Conservation (phyloP, 1,284 basidiomycete species). For the Cutaneotrichosporon mucoides region DNA sequence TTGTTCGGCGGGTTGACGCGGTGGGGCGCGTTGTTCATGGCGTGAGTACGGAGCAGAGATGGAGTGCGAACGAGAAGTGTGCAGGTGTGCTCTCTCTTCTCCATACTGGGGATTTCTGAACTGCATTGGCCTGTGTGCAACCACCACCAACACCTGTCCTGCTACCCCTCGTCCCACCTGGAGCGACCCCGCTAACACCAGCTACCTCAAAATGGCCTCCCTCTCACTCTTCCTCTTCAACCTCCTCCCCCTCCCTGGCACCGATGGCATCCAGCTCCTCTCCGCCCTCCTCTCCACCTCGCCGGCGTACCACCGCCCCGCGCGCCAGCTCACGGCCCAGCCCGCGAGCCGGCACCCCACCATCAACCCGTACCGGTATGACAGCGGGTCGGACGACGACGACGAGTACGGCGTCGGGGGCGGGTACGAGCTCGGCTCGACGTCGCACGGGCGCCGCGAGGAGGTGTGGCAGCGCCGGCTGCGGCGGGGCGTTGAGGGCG, state of each 20-base stretch:
- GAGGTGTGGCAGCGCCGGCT: slow-evolving; percentile 28
- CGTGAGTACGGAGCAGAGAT: slow-evolving; percentile 22
- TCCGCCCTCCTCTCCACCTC: slow-evolving; percentile 16
- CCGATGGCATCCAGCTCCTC: slow-evolving; percentile 43
- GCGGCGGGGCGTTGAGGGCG: slow-evolving; percentile 26
- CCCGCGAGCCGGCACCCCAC: slow-evolving; percentile 16
- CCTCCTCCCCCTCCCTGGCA: slow-evolving; percentile 41
- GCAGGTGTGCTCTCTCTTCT: no score
- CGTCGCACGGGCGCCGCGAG: slow-evolving; percentile 18
- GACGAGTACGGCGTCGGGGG: slow-evolving; percentile 27
- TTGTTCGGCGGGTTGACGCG: slow-evolving; percentile 24
- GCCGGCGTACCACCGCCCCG: background rate
- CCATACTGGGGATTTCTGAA: no score
- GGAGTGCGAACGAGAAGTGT: no score
- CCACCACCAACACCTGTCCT: no score
- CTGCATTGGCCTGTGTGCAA: no score
- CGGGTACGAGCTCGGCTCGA: slow-evolving; percentile 12
- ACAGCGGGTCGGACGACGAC: slow-evolving; percentile 25
- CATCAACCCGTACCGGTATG: slow-evolving; percentile 14
- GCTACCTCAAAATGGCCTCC: slow-evolving; percentile 38
- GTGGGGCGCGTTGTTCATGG: slow-evolving; percentile 30
- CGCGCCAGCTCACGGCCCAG: slow-evolving; percentile 6
- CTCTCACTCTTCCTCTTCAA: slow-evolving; percentile 46
- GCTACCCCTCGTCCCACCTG: no score
- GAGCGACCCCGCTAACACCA: slow-evolving; percentile 12